Base-by-base conservation (phyloP, 2,329 filamentous ascomycete species). In the Colletotrichum sp. region DNA sequence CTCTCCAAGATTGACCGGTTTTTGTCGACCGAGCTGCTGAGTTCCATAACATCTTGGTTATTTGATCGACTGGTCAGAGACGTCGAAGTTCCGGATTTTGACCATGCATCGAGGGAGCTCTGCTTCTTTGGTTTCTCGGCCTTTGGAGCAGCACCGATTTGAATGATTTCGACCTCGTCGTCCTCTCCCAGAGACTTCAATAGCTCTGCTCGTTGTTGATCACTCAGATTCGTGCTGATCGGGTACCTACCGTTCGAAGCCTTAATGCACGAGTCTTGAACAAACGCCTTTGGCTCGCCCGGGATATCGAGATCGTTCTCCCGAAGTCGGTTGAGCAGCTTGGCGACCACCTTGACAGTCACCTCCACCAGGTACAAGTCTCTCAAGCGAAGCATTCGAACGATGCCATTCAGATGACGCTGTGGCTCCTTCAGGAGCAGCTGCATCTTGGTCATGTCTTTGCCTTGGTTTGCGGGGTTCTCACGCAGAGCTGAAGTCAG, bases 361-460 rank as follows among this genome's bases (percentile, higher is more conserved):
- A 95, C 95, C 73, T 90, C 92, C 43, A 97, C 93, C 9, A 99
- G 89, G 83, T 95, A 98, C 69, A 92, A 89, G 81, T 99, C 97
- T 76, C 96, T 93, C 6, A 99, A 88, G 71, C 97, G 92, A 69
- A 99, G 90, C 95, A 98, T 98, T 81, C 93, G 95, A 47, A 93
- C 93, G 83, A 98, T 93, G 18, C 91, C 91, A 81, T 93, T 90
- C 13, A 94, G 86, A 66, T 84, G 89, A 65, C 83, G 83, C 7
- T 90, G 91, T 3, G 94, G 93, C 16, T 91, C 87, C 66, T 92
- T 88, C 21, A 96, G 85, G 34, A 95, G 87, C 66, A 78, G 79
- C 66, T 80, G 84, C 74, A 78, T 80, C 74, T 83, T 83, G 15
- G 79, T 81, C 11, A 80, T 81, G 69, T 85, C 84, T 29, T 84